Conservation (phyloP, 2,329 filamentous ascomycete genomes). For the Talaromyces rugulosus region DNA sequence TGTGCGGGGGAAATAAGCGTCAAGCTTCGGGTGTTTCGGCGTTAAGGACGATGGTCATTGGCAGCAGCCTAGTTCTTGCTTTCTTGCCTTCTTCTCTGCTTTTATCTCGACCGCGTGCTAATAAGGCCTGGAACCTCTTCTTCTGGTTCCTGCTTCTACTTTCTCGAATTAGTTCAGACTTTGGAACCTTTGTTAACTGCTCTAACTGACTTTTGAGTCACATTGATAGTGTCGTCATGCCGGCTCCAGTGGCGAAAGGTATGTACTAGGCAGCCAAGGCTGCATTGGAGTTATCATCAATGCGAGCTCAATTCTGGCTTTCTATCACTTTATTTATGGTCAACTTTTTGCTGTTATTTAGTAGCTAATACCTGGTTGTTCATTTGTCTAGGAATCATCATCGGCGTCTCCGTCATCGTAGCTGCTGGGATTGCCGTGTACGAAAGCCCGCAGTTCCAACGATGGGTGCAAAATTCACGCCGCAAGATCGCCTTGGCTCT, state of each 20-base stretch:
- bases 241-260: constrained; percentile 48
- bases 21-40: constrained; percentile 3
- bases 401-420: constrained; percentile 58
- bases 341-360: neutral
- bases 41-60: constrained; percentile 5
- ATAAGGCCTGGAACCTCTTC: neutral
- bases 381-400: constrained; percentile 52
- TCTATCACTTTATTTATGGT: neutral
- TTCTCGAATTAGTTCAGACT: neutral
- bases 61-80: neutral
- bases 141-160: neutral
- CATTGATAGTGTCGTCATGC: constrained; percentile 30
- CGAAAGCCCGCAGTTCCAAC: constrained; percentile 59
- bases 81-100: too few relatives aligned
- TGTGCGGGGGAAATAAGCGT: constrained; percentile 11
- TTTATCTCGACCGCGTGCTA: neutral
- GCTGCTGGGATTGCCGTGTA: constrained; percentile 61
- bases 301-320: neutral
- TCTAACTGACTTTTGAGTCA: neutral
- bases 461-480: constrained; percentile 59
- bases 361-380: constrained; percentile 13
- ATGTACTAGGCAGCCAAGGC: neutral
- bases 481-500: constrained; percentile 58
- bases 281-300: neutral
- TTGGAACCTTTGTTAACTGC: neutral